Percentiles rank a stretch among this genome's conserved stretches.
Evolutionary conservation across 2,329 filamentous ascomycete genomes (phyloP).

Genomic region (Piedraia hortae): DNA sequence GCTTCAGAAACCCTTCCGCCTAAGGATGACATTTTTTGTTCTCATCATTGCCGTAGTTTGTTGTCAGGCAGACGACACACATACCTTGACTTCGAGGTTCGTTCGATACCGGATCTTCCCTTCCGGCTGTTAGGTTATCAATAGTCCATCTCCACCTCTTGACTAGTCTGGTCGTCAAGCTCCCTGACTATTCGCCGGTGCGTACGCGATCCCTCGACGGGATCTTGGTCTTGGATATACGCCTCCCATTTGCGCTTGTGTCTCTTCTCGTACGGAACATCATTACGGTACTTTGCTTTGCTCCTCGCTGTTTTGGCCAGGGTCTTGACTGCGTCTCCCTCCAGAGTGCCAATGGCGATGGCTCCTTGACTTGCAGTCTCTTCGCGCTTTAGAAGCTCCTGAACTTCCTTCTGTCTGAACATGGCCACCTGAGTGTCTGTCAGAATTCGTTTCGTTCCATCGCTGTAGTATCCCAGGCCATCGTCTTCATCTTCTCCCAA

Average conservation of each 20-base stretch:
- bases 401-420: conserved; percentile 69
- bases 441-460: conserved; percentile 66
- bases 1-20: too few relatives aligned
- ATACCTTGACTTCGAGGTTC: too few relatives aligned
- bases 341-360: conserved; percentile 7
- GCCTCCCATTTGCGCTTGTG: conserved; percentile 13
- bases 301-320: conserved; percentile 1
- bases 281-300: not conserved
- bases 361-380: conserved; percentile 6
- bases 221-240: conserved; percentile 13
- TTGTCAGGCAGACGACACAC: too few relatives aligned
- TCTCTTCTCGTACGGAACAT: conserved; percentile 9
- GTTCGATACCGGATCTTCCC: too few relatives aligned
- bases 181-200: conserved; percentile 19
- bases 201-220: conserved; percentile 15
- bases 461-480: conserved; percentile 54
- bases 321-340: conserved; percentile 1
- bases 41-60: too few relatives aligned
- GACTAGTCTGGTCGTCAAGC: conserved; percentile 16
- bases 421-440: conserved; percentile 79
- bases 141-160: conserved; percentile 22
- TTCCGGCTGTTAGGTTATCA: too few relatives aligned
- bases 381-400: conserved; percentile 32
- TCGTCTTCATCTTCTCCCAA: conserved; percentile 26
- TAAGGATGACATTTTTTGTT: too few relatives aligned